Percentiles rank a stretch among this genome's conserved stretches.
These are phyloP conservation scores for Zizania palustris DNA, from an alignment of 202 grass and related monocot genomes.

Conservation along the genomic window DNA sequence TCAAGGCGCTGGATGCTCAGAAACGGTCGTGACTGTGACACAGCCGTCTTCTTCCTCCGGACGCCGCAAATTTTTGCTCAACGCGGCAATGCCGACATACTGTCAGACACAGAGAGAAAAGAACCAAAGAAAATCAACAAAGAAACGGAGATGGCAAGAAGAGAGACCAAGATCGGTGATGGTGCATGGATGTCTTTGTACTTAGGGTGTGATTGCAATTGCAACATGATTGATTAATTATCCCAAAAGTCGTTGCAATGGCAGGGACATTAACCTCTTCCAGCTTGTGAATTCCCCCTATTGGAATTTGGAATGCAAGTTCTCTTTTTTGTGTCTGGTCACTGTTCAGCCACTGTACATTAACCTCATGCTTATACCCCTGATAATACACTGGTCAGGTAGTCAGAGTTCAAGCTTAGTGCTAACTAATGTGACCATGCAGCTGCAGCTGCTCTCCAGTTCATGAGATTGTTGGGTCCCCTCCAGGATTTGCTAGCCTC, in stretches of 20 bases:
- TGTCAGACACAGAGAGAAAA: neutral
- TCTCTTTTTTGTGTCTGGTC: neutral
- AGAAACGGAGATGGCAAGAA: neutral
- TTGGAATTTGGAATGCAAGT: neutral
- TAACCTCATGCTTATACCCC: too few species aligned
- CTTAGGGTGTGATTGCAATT: neutral
- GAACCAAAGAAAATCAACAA: neutral
- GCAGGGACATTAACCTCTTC: neutral
- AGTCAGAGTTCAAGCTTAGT: too few species aligned
- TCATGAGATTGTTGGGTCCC: neutral
- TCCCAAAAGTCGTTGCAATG: neutral
- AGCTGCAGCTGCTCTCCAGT: neutral
- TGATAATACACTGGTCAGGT: too few species aligned
- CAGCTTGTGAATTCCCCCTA: too few species aligned
- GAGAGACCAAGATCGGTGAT: neutral
- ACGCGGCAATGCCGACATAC: neutral
- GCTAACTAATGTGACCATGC: neutral
- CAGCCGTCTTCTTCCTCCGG: neutral
- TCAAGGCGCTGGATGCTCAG: constrained; percentile 51
- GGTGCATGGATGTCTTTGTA: neutral
- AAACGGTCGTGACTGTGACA: constrained; percentile 33
- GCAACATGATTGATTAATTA: neutral
- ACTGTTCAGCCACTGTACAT: too few species aligned
- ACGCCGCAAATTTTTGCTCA: constrained; percentile 27
- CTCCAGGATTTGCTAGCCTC: neutral